Evolutionary conservation across 352 stramenopile genomes (phyloP).

Genomic region (Phytophthora pinifolia): DNA sequence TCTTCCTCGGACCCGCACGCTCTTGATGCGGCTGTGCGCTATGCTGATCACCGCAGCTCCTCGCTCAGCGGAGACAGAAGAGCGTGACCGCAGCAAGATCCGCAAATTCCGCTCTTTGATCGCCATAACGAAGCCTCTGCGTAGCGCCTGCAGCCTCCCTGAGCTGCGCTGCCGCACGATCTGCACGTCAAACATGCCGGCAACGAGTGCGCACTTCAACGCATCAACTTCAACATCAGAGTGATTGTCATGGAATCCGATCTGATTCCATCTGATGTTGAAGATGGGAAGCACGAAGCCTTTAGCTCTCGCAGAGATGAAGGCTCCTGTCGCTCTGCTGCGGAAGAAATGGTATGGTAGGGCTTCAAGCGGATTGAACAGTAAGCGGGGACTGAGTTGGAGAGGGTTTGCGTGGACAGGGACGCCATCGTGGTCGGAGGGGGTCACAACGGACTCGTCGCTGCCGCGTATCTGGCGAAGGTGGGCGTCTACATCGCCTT

Average conservation of each 20-base stretch:
- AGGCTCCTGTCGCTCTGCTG: conserved; percentile 24
- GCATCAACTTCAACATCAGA: conserved; percentile 9
- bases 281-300: too few species aligned
- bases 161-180: conserved; percentile 29
- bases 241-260: too few species aligned
- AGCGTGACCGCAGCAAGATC: conserved; percentile 9
- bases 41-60: conserved; percentile 20
- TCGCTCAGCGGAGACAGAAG: not conserved
- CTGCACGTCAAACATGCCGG: conserved; percentile 34
- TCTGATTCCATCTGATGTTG: conserved; percentile 10
- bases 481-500: conserved; percentile 22
- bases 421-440: conserved; percentile 89
- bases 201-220: conserved; percentile 26
- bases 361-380: too few species aligned
- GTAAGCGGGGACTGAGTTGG: not conserved
- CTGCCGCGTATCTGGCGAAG: conserved; percentile 88
- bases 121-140: conserved; percentile 26
- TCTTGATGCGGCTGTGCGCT: conserved; percentile 19
- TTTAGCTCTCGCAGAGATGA: conserved; percentile 12
- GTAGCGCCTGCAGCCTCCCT: conserved; percentile 33
- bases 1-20: conserved; percentile 35
- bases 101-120: conserved; percentile 23
- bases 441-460: conserved; percentile 89
- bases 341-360: conserved; percentile 42
- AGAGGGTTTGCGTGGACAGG: conserved; percentile 27